Evolutionary conservation across 2,329 filamentous ascomycete genomes (phyloP).

Genomic region (Arthrobotrys sphaeroides): DNA sequence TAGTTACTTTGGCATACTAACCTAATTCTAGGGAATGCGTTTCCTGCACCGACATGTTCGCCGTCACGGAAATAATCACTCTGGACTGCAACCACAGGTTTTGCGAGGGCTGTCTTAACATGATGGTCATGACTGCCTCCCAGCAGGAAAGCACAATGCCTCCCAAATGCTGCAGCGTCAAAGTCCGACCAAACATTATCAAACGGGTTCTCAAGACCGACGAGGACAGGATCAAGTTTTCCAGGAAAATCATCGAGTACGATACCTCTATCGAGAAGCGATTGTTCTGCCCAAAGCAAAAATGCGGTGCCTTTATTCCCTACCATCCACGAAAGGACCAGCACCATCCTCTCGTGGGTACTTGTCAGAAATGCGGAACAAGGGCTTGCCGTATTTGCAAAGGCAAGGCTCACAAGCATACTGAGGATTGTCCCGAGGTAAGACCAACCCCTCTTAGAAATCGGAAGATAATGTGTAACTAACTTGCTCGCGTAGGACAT

Average conservation of each 20-base stretch:
- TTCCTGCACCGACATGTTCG: conserved; percentile 48
- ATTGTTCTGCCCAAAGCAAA: conserved; percentile 42
- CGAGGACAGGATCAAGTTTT: conserved; percentile 45
- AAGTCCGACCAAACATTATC: conserved; percentile 31
- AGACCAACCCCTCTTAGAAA: neutral
- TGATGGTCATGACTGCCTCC: conserved; percentile 37
- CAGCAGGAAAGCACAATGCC: conserved; percentile 51
- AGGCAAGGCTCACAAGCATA: conserved; percentile 32
- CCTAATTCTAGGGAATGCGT: conserved; percentile 30
- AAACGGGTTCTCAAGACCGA: conserved; percentile 38
- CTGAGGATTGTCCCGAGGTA: conserved; percentile 46
- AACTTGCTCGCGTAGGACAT: conserved; percentile 57
- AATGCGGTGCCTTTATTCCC: conserved; percentile 49
- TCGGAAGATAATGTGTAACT: neutral
- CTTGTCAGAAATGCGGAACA: conserved; percentile 47
- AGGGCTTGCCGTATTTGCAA: conserved; percentile 51
- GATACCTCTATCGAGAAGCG: conserved; percentile 48
- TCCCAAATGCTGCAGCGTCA: conserved; percentile 41
- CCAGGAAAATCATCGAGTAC: conserved; percentile 48
- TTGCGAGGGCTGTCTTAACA: conserved; percentile 39
- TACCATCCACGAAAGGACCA: conserved; percentile 50
- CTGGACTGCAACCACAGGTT: conserved; percentile 35
- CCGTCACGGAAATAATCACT: conserved; percentile 26
- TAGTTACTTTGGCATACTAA: neutral
- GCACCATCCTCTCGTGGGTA: conserved; percentile 27